Conservation (phyloP, 768 basidiomycete species). For the Obba rivulosa region DNA sequence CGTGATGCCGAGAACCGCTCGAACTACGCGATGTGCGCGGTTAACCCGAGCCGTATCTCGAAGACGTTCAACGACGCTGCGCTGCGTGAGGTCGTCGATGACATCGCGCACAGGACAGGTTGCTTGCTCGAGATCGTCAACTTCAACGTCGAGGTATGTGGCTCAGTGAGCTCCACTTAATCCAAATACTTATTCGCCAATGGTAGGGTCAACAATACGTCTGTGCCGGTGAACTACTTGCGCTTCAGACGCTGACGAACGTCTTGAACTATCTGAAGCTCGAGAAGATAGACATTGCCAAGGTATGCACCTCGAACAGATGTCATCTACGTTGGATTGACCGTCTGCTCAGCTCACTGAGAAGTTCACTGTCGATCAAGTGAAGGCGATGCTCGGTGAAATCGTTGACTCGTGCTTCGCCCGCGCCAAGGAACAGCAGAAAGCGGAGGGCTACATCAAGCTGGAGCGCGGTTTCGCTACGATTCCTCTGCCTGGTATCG, state of each 20-base stretch:
- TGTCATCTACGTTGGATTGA: conserved; percentile 1
- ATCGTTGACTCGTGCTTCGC: conserved; percentile 82
- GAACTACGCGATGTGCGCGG: conserved; percentile 99
- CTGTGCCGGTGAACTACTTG: conserved; percentile 93
- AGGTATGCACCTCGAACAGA: conserved; percentile 40
- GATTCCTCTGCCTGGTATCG: conserved; percentile 93
- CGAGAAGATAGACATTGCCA: conserved; percentile 90
- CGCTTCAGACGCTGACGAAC: conserved; percentile 90
- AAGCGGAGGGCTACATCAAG: conserved; percentile 81
- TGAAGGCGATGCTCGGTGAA: conserved; percentile 92
- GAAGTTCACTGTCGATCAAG: conserved; percentile 83
- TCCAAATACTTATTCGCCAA: neutral
- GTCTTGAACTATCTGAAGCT: conserved; percentile 95
- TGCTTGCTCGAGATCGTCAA: conserved; percentile 97
- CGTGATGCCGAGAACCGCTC: conserved; percentile 90
- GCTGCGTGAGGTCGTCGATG: conserved; percentile 94
- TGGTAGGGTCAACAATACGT: conserved; percentile 97
- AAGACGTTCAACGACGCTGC: conserved; percentile 93
- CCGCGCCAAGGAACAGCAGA: conserved; percentile 72
- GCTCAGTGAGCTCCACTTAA: neutral
- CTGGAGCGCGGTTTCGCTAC: conserved; percentile 97
- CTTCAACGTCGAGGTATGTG: conserved; percentile 80
- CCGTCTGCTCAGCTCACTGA: conserved; percentile 62
- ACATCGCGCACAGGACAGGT: conserved; percentile 69
- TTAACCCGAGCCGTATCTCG: conserved; percentile 93